A percentile compares a stretch with the other conserved stretches of the same genome.
Conservation (phyloP, 371 early-diverging fungal species). For the Mucor piriformis region DNA sequence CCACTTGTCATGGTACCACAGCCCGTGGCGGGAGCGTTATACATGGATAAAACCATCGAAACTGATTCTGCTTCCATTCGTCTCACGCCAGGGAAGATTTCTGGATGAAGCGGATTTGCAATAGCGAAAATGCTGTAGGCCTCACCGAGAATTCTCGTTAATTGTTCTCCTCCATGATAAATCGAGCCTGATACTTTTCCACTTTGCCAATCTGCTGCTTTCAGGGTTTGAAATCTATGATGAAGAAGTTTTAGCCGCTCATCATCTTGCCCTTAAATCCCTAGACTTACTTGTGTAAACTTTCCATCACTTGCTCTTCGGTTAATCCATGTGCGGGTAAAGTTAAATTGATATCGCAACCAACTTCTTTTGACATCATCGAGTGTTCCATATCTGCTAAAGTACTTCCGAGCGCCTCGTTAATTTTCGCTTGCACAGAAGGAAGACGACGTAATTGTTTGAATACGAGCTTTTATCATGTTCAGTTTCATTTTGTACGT, state of each 20-base stretch:
- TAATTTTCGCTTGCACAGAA: conserved; percentile 57
- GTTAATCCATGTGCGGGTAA: conserved; percentile 71
- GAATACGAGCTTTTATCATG: conserved; percentile 48
- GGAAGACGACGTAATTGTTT: conserved; percentile 62
- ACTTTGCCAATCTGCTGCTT: conserved; percentile 77
- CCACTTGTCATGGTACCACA: conserved; percentile 92
- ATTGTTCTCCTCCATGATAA: conserved; percentile 88
- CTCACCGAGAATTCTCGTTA: conserved; percentile 72
- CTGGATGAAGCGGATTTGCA: conserved; percentile 94
- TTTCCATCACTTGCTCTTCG: conserved; percentile 60
- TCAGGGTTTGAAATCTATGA: conserved; percentile 42
- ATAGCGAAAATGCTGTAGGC: conserved; percentile 87
- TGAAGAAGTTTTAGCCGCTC: too few species aligned
- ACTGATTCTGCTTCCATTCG: conserved; percentile 95
- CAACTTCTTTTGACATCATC: conserved; percentile 65
- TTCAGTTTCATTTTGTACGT: not conserved
- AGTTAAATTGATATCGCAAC: conserved; percentile 60
- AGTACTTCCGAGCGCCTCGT: conserved; percentile 67
- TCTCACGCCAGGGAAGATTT: conserved; percentile 94
- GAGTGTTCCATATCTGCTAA: conserved; percentile 77
- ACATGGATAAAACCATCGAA: conserved; percentile 87
- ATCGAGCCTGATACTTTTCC: conserved; percentile 92
- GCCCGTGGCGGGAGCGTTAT: conserved; percentile 76
- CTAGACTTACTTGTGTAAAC: conserved; percentile 57
- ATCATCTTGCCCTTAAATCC: too few species aligned